phyloP scores from a whole-genome alignment of 2,329 filamentous ascomycete species.

The Pseudogymnoascus sp. region DNA sequence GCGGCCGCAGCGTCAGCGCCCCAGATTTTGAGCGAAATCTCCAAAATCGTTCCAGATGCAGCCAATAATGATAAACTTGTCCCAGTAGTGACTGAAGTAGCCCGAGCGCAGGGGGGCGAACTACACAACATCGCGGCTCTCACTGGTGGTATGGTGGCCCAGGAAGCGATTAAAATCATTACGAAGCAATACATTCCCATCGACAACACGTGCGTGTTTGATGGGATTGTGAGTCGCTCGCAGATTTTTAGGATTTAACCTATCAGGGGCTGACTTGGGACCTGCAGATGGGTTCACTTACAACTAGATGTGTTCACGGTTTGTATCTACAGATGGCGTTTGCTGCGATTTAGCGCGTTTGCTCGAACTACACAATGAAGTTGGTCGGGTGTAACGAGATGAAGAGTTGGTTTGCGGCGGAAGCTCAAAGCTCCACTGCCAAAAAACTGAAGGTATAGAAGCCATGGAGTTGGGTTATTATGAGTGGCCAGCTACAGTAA shows the following conservation, averaged over 20 bases:
- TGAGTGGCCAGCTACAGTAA: background rate
- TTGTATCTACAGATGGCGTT: background rate
- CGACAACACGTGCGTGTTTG: conserved; percentile 64
- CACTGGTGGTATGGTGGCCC: conserved; percentile 87
- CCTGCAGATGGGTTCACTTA: background rate
- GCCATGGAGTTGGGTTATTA: background rate
- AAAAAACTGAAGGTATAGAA: background rate
- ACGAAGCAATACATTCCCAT: conserved; percentile 67
- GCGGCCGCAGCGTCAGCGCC: conserved; percentile 38
- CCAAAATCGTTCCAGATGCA: conserved; percentile 39
- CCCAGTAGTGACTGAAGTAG: conserved; percentile 57
- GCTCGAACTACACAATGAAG: background rate
- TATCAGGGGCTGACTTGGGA: background rate
- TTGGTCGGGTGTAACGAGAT: background rate
- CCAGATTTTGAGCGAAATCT: conserved; percentile 46
- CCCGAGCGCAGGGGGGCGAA: conserved; percentile 74
- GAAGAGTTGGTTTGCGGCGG: background rate
- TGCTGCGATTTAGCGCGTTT: background rate
- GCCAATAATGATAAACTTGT: conserved; percentile 42
- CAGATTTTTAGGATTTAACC: background rate
- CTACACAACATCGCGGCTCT: conserved; percentile 87
- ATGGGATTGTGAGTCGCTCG: conserved; percentile 37
- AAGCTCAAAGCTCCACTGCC: background rate
- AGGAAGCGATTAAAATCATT: conserved; percentile 89
- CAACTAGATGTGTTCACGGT: background rate